These are phyloP conservation scores for Emergomyces africanus DNA, from an alignment of 2,329 filamentous ascomycete genomes.

Conservation along the genomic window DNA sequence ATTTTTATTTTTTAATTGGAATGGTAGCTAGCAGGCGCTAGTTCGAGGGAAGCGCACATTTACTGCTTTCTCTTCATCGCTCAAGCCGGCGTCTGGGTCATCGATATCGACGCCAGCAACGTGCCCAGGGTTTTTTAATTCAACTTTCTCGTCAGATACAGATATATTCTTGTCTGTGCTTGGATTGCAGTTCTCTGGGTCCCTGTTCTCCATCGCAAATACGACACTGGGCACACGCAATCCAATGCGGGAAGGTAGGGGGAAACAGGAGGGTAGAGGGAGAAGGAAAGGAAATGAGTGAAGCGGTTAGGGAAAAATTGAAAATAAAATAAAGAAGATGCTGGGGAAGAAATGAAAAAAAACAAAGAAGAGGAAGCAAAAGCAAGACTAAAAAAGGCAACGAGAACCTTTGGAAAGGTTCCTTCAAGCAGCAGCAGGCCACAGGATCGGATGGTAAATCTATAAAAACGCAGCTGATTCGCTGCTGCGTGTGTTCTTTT, in stretches of 20 bases:
- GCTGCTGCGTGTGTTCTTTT: too few species aligned
- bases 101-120: slow-evolving; percentile 5
- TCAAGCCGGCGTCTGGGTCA: slow-evolving; percentile 53
- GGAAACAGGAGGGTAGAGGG: neutral
- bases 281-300: neutral
- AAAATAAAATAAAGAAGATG: neutral
- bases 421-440: too few species aligned
- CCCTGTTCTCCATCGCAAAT: neutral
- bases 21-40: neutral
- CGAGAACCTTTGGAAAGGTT: too few species aligned
- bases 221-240: neutral
- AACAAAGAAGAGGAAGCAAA: neutral
- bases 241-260: neutral
- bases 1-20: too few species aligned
- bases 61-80: slow-evolving; percentile 47
- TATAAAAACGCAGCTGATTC: too few species aligned
- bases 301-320: neutral
- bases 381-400: too few species aligned
- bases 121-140: neutral
- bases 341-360: neutral
- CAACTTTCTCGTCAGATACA: neutral
- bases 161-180: neutral
- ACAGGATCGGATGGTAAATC: too few species aligned
- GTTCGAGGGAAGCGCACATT: slow-evolving; percentile 38
- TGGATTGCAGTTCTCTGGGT: neutral